Conservation (phyloP, 306 rosid genomes). For the Sophora flavescens region DNA sequence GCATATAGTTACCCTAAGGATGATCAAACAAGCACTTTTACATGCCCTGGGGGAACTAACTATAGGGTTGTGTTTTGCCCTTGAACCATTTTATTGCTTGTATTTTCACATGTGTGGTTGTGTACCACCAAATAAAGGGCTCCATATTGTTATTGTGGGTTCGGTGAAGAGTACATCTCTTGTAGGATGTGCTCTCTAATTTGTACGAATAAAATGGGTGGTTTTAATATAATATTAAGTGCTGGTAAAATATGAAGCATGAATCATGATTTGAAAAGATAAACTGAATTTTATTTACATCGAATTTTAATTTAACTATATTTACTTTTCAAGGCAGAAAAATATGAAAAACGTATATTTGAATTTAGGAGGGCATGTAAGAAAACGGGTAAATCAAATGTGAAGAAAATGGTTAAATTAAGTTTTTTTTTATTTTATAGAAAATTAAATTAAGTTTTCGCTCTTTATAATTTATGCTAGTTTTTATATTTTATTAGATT, state of each 20-base stretch:
- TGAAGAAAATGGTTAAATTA: no score
- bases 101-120: background rate
- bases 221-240: background rate
- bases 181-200: background rate
- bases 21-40: conserved; percentile 47
- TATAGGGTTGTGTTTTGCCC: conserved; percentile 55
- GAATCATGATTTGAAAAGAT: background rate
- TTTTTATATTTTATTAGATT: no score
- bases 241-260: background rate
- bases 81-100: background rate
- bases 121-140: background rate
- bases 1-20: conserved; percentile 60
- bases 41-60: conserved; percentile 51
- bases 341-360: no score
- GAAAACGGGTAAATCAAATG: no score
- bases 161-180: background rate
- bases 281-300: background rate
- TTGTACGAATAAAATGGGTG: background rate
- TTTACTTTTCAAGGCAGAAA: no score
- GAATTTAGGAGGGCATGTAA: no score
- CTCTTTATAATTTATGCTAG: no score
- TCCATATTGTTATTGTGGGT: background rate
- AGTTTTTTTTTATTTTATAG: no score
- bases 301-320: no score
- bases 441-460: no score